phyloP scores from a whole-genome alignment of 345 rosid genomes.

The Aethionema arabicum region DNA sequence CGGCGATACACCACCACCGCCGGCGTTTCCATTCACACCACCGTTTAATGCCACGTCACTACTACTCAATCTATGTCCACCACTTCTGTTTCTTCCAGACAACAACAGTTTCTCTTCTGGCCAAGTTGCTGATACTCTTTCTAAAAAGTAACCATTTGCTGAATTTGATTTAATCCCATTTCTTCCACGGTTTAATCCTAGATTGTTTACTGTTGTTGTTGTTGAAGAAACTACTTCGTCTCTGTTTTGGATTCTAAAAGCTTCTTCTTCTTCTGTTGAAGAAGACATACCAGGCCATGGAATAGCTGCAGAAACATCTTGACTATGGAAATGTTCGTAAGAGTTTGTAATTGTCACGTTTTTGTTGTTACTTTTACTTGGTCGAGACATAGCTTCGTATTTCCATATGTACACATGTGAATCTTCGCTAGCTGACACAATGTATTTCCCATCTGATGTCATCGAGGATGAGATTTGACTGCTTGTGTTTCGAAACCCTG shows the following conservation, averaged over 20 bases:
- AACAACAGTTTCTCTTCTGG: constrained; percentile 81
- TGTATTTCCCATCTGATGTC: constrained; percentile 77
- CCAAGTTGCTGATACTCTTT: constrained; percentile 90
- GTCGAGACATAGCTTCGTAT: constrained; percentile 76
- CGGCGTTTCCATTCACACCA: constrained; percentile 36
- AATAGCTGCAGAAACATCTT: constrained; percentile 79
- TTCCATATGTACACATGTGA: constrained; percentile 94
- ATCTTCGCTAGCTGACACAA: constrained; percentile 93
- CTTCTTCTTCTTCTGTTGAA: constrained; percentile 14
- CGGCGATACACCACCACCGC: too few species aligned
- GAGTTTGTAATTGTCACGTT: constrained; percentile 62
- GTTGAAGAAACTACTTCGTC: constrained; percentile 58
- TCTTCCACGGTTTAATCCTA: constrained; percentile 49
- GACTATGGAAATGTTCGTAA: constrained; percentile 86
- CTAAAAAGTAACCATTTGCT: constrained; percentile 77
- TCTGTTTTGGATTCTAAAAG: constrained; percentile 40
- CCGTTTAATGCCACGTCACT: constrained; percentile 52
- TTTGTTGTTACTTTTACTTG: constrained; percentile 68
- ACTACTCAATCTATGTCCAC: constrained; percentile 52
- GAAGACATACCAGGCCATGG: constrained; percentile 81
- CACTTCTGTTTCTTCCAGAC: constrained; percentile 48
- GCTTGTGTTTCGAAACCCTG: constrained; percentile 89
- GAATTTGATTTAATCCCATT: constrained; percentile 81
- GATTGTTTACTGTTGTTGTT: constrained; percentile 72
- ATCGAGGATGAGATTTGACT: constrained; percentile 88